A percentile compares a stretch with the other conserved stretches of the same genome.
phyloP scores from a whole-genome alignment of 129 eudicot species.

The Kitagawia praeruptora region DNA sequence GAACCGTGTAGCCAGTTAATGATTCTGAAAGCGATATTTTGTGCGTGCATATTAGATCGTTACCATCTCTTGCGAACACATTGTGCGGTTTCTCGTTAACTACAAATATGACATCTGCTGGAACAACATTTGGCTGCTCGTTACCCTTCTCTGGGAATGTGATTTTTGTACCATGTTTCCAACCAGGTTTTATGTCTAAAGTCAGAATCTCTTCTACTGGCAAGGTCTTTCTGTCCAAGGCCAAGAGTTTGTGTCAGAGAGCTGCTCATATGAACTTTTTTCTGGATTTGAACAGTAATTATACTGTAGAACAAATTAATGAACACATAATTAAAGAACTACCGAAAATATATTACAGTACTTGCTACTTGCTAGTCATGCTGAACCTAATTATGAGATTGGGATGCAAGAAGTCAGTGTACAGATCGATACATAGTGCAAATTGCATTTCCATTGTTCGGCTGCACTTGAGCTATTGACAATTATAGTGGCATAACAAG shows the following conservation, averaged over 20 bases:
- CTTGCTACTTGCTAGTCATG: neutral
- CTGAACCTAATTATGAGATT: neutral
- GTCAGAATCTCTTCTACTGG: constrained; percentile 72
- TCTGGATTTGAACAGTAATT: neutral
- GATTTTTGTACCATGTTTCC: constrained; percentile 73
- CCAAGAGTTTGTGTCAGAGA: neutral
- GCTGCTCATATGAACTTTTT: too few relatives aligned
- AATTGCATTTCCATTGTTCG: too few relatives aligned
- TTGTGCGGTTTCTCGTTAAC: constrained; percentile 66
- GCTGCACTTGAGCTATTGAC: too few relatives aligned
- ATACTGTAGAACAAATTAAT: neutral
- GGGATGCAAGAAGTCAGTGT: too few relatives aligned
- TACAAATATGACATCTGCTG: constrained; percentile 57
- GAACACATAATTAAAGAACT: neutral
- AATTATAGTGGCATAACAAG: too few relatives aligned
- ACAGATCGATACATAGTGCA: too few relatives aligned
- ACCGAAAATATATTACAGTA: neutral
- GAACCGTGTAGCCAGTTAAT: constrained; percentile 56
- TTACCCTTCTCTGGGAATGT: constrained; percentile 73
- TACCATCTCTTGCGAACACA: constrained; percentile 56
- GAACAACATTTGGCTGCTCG: constrained; percentile 49
- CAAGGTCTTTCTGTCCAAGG: constrained; percentile 40
- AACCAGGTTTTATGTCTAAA: constrained; percentile 61
- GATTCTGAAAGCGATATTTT: constrained; percentile 59
- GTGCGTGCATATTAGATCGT: constrained; percentile 48